Conservation (phyloP, 208 protist genomes). For the Trypanosoma rangeli region DNA sequence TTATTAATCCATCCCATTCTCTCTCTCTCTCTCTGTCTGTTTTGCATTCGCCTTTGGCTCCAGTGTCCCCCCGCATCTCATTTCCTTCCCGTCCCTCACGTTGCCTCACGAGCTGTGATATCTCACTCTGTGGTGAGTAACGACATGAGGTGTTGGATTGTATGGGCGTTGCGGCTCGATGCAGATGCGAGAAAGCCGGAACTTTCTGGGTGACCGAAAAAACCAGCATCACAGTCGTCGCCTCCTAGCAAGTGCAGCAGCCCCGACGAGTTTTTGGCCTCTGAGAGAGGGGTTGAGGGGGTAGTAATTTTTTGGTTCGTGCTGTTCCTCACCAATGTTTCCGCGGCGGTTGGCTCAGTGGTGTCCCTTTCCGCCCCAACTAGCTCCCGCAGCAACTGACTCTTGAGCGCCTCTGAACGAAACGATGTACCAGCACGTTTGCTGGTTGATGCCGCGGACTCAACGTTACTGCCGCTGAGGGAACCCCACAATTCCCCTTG, state of each 20-base stretch:
- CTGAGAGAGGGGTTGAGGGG: background rate
- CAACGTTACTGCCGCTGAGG: slow-evolving; percentile 1
- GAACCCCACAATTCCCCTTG: slow-evolving; percentile 18
- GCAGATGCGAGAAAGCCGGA: background rate
- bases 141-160: slow-evolving; percentile 40
- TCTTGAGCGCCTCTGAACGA: slow-evolving; percentile 21
- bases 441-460: background rate
- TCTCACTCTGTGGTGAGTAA: slow-evolving; percentile 37
- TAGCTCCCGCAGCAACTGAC: slow-evolving; percentile 22
- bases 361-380: slow-evolving; percentile 17
- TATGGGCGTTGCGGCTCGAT: slow-evolving; percentile 3
- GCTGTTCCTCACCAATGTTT: background rate
- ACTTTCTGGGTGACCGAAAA: background rate
- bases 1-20: background rate
- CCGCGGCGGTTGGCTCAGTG: background rate
- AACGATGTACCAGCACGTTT: slow-evolving; percentile 1
- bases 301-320: background rate
- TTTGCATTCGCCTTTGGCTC: too few species aligned
- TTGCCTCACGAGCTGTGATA: too few species aligned
- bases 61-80: too few species aligned
- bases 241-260: slow-evolving; percentile 13
- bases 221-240: background rate
- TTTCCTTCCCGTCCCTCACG: background rate
- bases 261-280: background rate
- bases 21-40: too few species aligned